These are phyloP conservation scores for Fusarium drepaniforme DNA, from an alignment of 2,329 filamentous ascomycete species.

Conservation along the genomic window DNA sequence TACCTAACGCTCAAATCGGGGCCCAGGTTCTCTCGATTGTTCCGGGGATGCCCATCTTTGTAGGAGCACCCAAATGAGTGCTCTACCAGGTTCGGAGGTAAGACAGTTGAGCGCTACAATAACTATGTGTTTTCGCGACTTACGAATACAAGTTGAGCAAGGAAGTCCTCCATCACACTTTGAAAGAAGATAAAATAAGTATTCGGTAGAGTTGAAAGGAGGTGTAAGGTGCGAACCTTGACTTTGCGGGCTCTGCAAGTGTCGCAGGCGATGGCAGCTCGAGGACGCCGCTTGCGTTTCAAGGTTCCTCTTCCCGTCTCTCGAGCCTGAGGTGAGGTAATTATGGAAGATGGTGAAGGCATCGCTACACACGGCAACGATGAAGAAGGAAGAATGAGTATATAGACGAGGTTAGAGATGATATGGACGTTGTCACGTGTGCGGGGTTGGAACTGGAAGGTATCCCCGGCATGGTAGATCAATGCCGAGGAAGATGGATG, in stretches of 20 bases:
- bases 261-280: conserved; percentile 22
- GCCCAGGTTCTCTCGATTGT: background rate
- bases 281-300: conserved; percentile 17
- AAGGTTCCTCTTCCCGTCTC: background rate
- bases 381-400: background rate
- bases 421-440: background rate
- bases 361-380: background rate
- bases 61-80: conserved; percentile 17
- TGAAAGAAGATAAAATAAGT: background rate
- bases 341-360: background rate
- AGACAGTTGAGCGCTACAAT: background rate
- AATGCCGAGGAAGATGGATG: too few species aligned
- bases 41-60: conserved; percentile 1
- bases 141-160: conserved; percentile 17
- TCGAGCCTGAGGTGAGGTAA: background rate
- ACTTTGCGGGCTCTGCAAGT: conserved; percentile 20
- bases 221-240: conserved; percentile 3
- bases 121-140: background rate
- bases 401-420: background rate
- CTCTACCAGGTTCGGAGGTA: background rate
- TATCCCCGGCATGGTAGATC: background rate
- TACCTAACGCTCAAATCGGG: background rate
- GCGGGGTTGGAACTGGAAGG: background rate
- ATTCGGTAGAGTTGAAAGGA: too few species aligned
- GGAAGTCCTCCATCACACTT: conserved; percentile 19